A percentile compares a stretch with the other conserved stretches of the same genome.
phyloP scores from a whole-genome alignment of 2,329 filamentous ascomycete genomes.

The Fusarium nematophilum region DNA sequence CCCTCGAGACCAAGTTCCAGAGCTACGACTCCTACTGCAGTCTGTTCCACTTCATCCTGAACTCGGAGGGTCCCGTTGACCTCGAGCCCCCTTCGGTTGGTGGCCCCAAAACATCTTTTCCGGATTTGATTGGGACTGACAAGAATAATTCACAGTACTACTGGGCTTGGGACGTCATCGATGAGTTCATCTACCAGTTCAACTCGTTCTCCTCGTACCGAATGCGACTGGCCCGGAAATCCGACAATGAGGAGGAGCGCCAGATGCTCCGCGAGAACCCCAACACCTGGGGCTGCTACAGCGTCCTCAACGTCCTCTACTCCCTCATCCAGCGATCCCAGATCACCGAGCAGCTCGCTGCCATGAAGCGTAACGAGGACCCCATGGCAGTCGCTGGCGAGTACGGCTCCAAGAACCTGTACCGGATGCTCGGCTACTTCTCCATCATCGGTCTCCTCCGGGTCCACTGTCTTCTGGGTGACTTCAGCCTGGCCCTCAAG shows the following conservation, averaged over 20 bases:
- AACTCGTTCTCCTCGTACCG: constrained; percentile 99
- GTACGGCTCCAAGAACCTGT: constrained; percentile 93
- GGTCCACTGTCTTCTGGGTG: constrained; percentile 94
- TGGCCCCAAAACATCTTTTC: constrained; percentile 42
- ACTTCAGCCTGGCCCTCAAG: constrained; percentile 98
- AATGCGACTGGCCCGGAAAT: constrained; percentile 85
- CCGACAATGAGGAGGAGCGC: constrained; percentile 91
- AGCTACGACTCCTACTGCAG: constrained; percentile 99
- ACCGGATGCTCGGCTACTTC: constrained; percentile 99
- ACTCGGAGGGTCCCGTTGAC: constrained; percentile 98
- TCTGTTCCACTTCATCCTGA: constrained; percentile 98
- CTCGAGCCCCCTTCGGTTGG: constrained; percentile 95
- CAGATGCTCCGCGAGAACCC: constrained; percentile 93
- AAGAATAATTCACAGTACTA: constrained; percentile 77
- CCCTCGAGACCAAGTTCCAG: constrained; percentile 95
- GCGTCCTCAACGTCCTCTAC: constrained; percentile 98
- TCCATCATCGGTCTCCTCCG: constrained; percentile 97
- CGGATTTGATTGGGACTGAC: constrained; percentile 34
- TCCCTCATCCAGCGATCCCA: constrained; percentile 98
- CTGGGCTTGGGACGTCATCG: constrained; percentile 99
- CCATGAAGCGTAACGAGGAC: constrained; percentile 95
- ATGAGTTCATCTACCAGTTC: constrained; percentile 99
- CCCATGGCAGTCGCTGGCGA: constrained; percentile 89
- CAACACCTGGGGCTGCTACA: constrained; percentile 99
- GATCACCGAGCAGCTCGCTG: constrained; percentile 96